Conservation (phyloP, 2,329 filamentous ascomycete species). For the Claviceps sp. region DNA sequence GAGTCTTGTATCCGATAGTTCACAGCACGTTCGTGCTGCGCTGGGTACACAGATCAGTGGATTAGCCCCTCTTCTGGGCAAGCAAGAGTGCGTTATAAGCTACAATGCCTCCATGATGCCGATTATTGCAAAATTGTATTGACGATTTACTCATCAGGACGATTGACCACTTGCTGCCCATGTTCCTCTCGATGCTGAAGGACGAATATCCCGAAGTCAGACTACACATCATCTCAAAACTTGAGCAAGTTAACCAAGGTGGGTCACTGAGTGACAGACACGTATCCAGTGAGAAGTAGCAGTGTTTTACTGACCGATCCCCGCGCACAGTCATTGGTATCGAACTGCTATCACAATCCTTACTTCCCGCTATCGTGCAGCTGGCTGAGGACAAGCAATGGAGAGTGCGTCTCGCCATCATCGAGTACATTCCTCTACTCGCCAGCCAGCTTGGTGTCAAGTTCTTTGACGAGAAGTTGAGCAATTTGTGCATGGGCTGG, state of each 20-base stretch:
- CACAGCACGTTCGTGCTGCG: slow-evolving; percentile 90
- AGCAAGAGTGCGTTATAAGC: slow-evolving; percentile 66
- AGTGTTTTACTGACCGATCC: not conserved
- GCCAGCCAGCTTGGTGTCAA: slow-evolving; percentile 91
- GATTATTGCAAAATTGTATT: not conserved
- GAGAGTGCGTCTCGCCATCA: slow-evolving; percentile 94
- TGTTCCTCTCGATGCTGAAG: slow-evolving; percentile 99
- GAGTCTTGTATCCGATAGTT: slow-evolving; percentile 88
- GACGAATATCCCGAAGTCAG: slow-evolving; percentile 97
- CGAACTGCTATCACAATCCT: slow-evolving; percentile 87
- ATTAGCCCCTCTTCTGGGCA: slow-evolving; percentile 89
- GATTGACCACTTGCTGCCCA: slow-evolving; percentile 88
- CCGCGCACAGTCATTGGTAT: slow-evolving; percentile 72
- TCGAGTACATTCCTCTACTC: slow-evolving; percentile 95
- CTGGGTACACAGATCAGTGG: slow-evolving; percentile 95
- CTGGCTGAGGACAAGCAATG: slow-evolving; percentile 98
- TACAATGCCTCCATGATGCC: not conserved
- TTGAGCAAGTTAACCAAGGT: slow-evolving; percentile 93
- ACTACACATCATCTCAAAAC: slow-evolving; percentile 98
- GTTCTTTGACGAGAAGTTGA: slow-evolving; percentile 97
- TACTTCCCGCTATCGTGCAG: slow-evolving; percentile 93
- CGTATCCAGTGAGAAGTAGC: not conserved
- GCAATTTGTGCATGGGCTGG: slow-evolving; percentile 95
- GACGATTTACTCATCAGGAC: slow-evolving; percentile 42
- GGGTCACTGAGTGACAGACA: slow-evolving; percentile 23